These are phyloP conservation scores for Saccharomycopsis malanga DNA, from an alignment of 805 yeast species.

Conservation along the genomic window DNA sequence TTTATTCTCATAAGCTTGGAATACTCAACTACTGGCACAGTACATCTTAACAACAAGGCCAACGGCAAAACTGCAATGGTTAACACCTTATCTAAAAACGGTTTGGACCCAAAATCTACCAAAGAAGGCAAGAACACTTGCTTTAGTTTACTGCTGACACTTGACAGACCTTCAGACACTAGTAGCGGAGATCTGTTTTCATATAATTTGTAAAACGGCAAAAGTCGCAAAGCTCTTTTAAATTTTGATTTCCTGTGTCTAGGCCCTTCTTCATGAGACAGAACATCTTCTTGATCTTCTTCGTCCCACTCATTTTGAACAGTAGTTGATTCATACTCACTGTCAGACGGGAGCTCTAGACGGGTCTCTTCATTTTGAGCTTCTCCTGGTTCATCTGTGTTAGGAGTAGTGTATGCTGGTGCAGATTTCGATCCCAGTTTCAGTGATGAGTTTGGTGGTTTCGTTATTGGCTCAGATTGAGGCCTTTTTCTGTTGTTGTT, in stretches of 20 bases:
- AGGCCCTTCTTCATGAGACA: background rate
- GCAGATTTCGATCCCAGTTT: constrained; percentile 1
- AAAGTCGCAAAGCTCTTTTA: too few relatives aligned
- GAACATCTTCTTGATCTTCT: background rate
- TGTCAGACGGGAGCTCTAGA: too few relatives aligned
- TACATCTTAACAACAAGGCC: constrained; percentile 26
- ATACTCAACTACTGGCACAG: constrained; percentile 32
- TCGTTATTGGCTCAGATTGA: background rate
- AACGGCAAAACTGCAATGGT: constrained; percentile 25
- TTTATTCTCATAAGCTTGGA: constrained; percentile 9
- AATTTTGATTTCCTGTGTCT: background rate
- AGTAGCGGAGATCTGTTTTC: background rate
- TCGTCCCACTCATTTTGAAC: background rate
- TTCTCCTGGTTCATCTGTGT: background rate
- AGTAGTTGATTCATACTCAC: too few relatives aligned
- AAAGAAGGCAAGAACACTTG: constrained; percentile 22
- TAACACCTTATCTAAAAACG: constrained; percentile 19
- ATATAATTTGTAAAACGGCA: too few relatives aligned
- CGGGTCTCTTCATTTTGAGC: too few relatives aligned
- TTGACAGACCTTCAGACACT: too few relatives aligned
- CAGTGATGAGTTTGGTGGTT: too few relatives aligned
- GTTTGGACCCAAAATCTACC: constrained; percentile 20
- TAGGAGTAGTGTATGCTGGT: background rate
- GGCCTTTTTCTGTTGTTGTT: constrained; percentile 2
- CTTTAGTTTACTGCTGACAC: background rate